phyloP scores from a whole-genome alignment of 352 stramenopile genomes.

The Pythium dissimile region DNA sequence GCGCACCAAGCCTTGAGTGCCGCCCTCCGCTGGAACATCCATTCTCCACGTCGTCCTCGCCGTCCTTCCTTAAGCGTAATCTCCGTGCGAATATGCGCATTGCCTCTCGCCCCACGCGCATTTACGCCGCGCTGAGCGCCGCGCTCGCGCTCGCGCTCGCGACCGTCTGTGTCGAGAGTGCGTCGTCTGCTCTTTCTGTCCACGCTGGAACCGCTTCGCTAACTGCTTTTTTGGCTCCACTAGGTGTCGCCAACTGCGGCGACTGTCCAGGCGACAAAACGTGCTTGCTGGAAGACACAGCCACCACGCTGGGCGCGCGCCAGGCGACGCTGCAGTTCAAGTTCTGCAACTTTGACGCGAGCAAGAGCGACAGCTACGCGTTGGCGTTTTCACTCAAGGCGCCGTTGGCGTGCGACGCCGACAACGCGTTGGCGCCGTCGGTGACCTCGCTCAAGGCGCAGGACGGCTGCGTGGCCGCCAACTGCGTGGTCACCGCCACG shows the following conservation, averaged over 20 bases:
- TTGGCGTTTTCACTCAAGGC: conserved; percentile 45
- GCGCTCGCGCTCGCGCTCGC: conserved; percentile 12
- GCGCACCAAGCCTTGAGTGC: background rate
- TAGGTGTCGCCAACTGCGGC: conserved; percentile 40
- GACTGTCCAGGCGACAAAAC: conserved; percentile 43
- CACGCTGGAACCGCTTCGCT: background rate
- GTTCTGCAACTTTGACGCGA: conserved; percentile 66
- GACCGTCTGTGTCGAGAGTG: background rate
- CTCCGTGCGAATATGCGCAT: conserved; percentile 3
- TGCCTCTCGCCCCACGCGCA: background rate
- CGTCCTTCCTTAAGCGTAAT: background rate
- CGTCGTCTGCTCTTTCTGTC: background rate
- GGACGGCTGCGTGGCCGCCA: conserved; percentile 34
- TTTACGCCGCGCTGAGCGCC: background rate
- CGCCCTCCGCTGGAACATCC: background rate
- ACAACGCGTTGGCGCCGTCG: conserved; percentile 34
- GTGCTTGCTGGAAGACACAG: conserved; percentile 55
- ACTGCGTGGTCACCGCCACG: conserved; percentile 49
- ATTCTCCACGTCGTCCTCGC: background rate
- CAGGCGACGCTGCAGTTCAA: conserved; percentile 40
- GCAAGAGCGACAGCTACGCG: conserved; percentile 21
- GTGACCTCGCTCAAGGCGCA: conserved; percentile 30
- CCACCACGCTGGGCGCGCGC: conserved; percentile 32
- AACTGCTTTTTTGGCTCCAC: background rate
- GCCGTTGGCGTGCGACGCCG: conserved; percentile 43